Evolutionary conservation across 768 basidiomycete genomes (phyloP).

Genomic region (Leccinum aurantiacum): DNA sequence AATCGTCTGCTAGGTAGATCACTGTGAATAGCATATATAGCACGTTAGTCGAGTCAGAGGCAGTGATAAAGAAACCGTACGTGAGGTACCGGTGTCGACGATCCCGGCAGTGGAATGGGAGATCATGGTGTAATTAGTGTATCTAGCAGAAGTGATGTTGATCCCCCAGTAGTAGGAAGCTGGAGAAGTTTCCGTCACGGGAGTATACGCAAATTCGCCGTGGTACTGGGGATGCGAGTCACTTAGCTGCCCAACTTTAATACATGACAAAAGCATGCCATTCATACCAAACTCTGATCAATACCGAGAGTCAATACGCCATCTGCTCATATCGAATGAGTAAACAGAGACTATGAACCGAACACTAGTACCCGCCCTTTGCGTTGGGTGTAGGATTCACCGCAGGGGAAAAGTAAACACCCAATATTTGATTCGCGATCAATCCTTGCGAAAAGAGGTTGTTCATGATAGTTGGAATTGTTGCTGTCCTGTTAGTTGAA

Average conservation of each 20-base stretch:
- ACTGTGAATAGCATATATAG: slow-evolving; percentile 1
- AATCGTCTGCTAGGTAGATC: slow-evolving; percentile 12
- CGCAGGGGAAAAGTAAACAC: neutral
- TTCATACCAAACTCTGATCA: neutral
- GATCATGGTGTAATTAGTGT: slow-evolving; percentile 14
- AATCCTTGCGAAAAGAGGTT: slow-evolving; percentile 20
- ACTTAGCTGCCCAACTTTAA: neutral
- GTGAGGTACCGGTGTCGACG: neutral
- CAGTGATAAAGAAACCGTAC: neutral
- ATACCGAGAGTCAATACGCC: neutral
- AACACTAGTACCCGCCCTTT: neutral
- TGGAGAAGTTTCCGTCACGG: slow-evolving; percentile 28
- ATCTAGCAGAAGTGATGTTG: slow-evolving; percentile 20
- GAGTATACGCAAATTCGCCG: slow-evolving; percentile 23
- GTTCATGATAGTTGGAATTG: slow-evolving; percentile 23
- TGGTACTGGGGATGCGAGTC: slow-evolving; percentile 15
- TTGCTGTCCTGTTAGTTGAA: neutral
- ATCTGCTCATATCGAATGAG: neutral
- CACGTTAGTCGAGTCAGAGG: neutral
- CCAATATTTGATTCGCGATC: slow-evolving; percentile 14
- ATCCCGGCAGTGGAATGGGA: slow-evolving; percentile 1
- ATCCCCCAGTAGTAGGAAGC: slow-evolving; percentile 31
- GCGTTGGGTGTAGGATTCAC: too few species aligned
- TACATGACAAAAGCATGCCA: neutral
- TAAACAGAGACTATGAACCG: neutral